Evolutionary conservation across 495 filamentous ascomycete species (phyloP), one percentile per base, ranked within the genome.

Genomic region (Aspergillus hancockii): DNA sequence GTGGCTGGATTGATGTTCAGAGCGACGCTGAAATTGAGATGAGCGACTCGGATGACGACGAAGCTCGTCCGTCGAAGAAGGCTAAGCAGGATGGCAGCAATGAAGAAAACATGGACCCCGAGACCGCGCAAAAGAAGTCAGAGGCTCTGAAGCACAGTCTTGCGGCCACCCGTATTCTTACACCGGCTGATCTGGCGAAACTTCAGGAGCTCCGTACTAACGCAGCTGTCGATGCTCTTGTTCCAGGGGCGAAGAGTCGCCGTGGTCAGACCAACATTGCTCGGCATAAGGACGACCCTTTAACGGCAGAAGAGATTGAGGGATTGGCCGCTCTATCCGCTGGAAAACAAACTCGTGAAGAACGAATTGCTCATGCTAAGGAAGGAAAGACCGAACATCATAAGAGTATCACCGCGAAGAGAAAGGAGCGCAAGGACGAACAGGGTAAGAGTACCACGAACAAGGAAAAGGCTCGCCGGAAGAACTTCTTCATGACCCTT

Each of bases 401-500:
- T 75, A 91, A 91, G 80, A 88, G 85, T 59, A 91, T 89, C 58
- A 85, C 88, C 55, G 91, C 91, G 9, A 85, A 85, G 67, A 81
- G 89, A 51, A 90, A 92, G 77, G 82, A 91, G 71, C 88, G 90
- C 74, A 96, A 95, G 81, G 84, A 86, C 63, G 83, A 85, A 16
- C 84, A 92, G 77, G 90, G 92, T 59, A 97, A 98, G 83, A 93
- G 89, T 73, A 90, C 90, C 5, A 99, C 94, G 64, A 99, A 99
- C 77, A 90, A 90, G 81, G 95, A 99, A 81, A 99, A 99, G 83
- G 86, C 89, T 28, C 79, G 93, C 52, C 88, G 87, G 80, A 98
- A 99, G 86, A 98, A 98, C 71, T 95, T 98, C 73, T 69, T 98
- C 66, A 99, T 99, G 95, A 97, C 92, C 30, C 72, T 98, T 38